Evolutionary conservation across 495 filamentous ascomycete species (phyloP), one percentile per base, ranked within the genome.

Genomic region (Aspergillus biplanus): DNA sequence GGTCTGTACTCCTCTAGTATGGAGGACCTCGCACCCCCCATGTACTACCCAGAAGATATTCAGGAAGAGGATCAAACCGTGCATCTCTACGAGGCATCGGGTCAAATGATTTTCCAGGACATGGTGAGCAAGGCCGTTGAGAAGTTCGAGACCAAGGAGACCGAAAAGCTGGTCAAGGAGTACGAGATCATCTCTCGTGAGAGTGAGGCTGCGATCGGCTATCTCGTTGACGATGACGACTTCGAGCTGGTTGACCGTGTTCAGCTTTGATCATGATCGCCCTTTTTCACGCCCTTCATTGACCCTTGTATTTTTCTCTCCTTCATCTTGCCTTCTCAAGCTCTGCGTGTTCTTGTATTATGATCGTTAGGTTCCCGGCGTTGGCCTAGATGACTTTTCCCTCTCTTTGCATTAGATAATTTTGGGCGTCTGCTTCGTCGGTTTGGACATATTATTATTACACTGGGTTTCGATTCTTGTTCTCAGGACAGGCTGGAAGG

Each of bases 151-250:
- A 80, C 76, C 44, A 77, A 80, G 61, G 78, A 82, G 69, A 85
- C 79, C 4, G 85, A 84, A 70, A 83, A 82, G 71, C 70, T 86
- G 27, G 77, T 86, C 69, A 83, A 82, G 72, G 84, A 86, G 66
- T 87, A 87, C 65, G 84, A 87, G 68, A 76, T 87, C 49, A 75
- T 86, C 47, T 71, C 79, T 39, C 63, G 64, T 4, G 81, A 82
- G 63, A 76, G 72, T 44, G 81, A 79, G 52, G 66, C 71, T 18
- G 59, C 52, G 33, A 61, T 65, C 18, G 76, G 75, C 54, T 75
- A 76, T 67, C 62, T 71, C 6, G 74, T 75, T 11, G 78, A 78
- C 53, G 75, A 78, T 16, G 77, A 77, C 42, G 77, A 78, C 52
- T 81, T 81, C 57, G 76, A 79, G 65, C 60, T 81, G 53, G 71